Conservation (phyloP, 768 basidiomycete species). For the Trametes punicea region DNA sequence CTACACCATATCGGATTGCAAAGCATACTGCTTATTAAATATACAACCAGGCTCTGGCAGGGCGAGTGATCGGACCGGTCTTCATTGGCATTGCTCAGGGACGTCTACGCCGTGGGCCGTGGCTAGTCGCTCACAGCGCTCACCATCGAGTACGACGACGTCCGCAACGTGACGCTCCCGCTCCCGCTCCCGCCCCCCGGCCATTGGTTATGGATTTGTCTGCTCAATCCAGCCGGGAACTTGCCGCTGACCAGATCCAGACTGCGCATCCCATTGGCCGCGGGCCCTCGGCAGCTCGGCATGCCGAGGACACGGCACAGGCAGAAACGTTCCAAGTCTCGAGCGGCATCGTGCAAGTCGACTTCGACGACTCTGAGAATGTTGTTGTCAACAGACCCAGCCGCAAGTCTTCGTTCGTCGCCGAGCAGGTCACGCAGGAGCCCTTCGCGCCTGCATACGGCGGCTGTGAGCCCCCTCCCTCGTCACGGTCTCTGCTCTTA, state of each 20-base stretch:
- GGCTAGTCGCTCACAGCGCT: neutral
- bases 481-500: neutral
- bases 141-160: slow-evolving; percentile 15
- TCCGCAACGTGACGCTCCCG: neutral
- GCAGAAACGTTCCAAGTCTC: slow-evolving; percentile 6
- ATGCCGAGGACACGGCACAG: slow-evolving; percentile 15
- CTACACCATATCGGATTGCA: slow-evolving; percentile 20
- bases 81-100: neutral
- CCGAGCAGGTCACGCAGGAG: neutral
- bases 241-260: slow-evolving; percentile 10
- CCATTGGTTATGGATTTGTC: slow-evolving; percentile 4
- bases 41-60: no score
- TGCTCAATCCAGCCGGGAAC: slow-evolving; percentile 13
- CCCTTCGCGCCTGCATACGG: neutral
- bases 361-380: slow-evolving; percentile 4
- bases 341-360: slow-evolving; percentile 14
- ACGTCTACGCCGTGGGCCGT: neutral
- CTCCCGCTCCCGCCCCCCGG: neutral
- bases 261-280: slow-evolving; percentile 13
- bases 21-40: neutral
- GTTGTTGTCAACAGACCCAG: slow-evolving; percentile 10
- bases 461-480: slow-evolving; percentile 14
- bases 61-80: slow-evolving; percentile 2
- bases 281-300: slow-evolving; percentile 18
- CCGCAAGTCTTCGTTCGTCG: slow-evolving; percentile 16